Evolutionary conservation across 2,329 filamentous ascomycete genomes (phyloP).

Genomic region (Anisogramma anomala): DNA sequence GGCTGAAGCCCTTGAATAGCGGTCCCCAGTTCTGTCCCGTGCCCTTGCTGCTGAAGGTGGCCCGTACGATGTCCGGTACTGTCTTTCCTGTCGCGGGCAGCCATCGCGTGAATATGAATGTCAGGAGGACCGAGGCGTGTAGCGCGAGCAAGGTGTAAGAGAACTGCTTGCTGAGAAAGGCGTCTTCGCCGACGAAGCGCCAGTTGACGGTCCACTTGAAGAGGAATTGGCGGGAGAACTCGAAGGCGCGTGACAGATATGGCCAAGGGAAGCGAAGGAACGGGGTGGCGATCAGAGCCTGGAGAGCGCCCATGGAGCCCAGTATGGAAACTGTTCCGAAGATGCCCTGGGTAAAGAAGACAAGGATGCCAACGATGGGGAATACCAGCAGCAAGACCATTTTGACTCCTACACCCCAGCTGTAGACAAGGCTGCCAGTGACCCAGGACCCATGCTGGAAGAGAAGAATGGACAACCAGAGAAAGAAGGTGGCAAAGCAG

Average conservation of each 20-base stretch:
- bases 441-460: slow-evolving; percentile 69
- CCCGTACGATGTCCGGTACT: slow-evolving; percentile 39
- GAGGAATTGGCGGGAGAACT: slow-evolving; percentile 80
- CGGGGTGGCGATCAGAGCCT: slow-evolving; percentile 54
- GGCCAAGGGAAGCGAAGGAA: slow-evolving; percentile 59
- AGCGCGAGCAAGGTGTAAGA: slow-evolving; percentile 52
- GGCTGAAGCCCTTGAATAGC: slow-evolving; percentile 27
- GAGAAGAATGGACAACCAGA: slow-evolving; percentile 70
- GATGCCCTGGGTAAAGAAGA: slow-evolving; percentile 64
- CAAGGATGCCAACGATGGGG: slow-evolving; percentile 65
- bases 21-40: slow-evolving; percentile 21
- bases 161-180: slow-evolving; percentile 61
- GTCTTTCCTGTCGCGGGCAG: slow-evolving; percentile 53
- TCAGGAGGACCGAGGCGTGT: slow-evolving; percentile 53
- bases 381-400: slow-evolving; percentile 81
- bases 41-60: slow-evolving; percentile 31
- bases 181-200: slow-evolving; percentile 80
- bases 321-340: slow-evolving; percentile 51
- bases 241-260: slow-evolving; percentile 76
- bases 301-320: slow-evolving; percentile 23
- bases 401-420: slow-evolving; percentile 77
- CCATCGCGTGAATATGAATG: slow-evolving; percentile 62
- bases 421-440: slow-evolving; percentile 60
- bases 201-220: slow-evolving; percentile 99
- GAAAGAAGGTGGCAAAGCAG: slow-evolving; percentile 71